These are phyloP conservation scores for Cantharellus anzutake DNA, from an alignment of 768 basidiomycete species.

Conservation along the genomic window DNA sequence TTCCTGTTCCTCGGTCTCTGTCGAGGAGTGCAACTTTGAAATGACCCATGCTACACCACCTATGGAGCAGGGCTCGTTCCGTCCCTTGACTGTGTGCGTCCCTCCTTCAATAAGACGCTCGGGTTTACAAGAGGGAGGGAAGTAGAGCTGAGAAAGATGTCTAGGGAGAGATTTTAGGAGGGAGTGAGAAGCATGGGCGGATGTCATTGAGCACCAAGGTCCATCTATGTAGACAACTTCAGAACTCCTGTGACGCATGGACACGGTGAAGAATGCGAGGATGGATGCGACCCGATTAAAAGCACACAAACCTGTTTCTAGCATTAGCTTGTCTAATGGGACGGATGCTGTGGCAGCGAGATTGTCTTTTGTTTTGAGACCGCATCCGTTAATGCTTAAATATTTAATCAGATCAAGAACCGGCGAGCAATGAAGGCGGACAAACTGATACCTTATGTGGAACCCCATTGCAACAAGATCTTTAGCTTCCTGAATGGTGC, in stretches of 20 bases:
- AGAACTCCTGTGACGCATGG: not conserved
- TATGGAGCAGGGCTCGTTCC: conserved; percentile 51
- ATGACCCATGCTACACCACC: conserved; percentile 61
- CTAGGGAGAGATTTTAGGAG: conserved; percentile 20
- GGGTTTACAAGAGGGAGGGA: conserved; percentile 31
- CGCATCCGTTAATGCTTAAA: conserved; percentile 51
- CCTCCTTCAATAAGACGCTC: conserved; percentile 36
- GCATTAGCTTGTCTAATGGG: conserved; percentile 37
- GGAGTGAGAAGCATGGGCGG: conserved; percentile 39
- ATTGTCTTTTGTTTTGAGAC: conserved; percentile 52
- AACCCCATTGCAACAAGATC: conserved; percentile 63
- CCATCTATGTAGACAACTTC: conserved; percentile 22
- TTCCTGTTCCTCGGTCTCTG: conserved; percentile 13
- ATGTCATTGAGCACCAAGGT: conserved; percentile 55
- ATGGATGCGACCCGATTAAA: too few relatives aligned
- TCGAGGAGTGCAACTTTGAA: conserved; percentile 17
- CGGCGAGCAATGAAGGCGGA: not conserved
- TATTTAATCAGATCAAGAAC: not conserved
- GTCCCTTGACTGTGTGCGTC: conserved; percentile 43
- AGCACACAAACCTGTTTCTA: conserved; percentile 44
- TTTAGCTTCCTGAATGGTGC: conserved; percentile 35
- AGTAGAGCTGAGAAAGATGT: conserved; percentile 28
- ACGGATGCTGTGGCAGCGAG: conserved; percentile 34
- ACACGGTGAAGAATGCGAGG: too few relatives aligned
- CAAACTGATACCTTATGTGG: conserved; percentile 29